These are phyloP conservation scores for Tephrocybe rancida DNA, from an alignment of 768 basidiomycete genomes.

Conservation along the genomic window DNA sequence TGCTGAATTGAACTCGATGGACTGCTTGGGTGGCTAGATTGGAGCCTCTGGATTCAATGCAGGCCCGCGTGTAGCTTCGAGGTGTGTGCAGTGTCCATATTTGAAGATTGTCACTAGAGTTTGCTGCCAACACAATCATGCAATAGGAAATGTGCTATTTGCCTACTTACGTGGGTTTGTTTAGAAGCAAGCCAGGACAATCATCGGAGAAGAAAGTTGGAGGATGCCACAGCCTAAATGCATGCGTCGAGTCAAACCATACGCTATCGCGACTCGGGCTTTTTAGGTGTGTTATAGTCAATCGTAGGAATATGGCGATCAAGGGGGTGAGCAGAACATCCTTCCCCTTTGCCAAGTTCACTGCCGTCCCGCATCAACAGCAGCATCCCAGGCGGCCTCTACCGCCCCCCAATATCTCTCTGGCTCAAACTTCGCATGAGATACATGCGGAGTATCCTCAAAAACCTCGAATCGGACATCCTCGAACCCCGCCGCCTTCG, in stretches of 20 bases:
- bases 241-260: not conserved
- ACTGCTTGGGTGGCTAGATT: slow-evolving; percentile 55
- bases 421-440: slow-evolving; percentile 45
- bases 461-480: slow-evolving; percentile 38
- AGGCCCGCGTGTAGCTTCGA: slow-evolving; percentile 45
- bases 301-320: not conserved
- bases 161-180: slow-evolving; percentile 46
- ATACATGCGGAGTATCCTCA: slow-evolving; percentile 44
- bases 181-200: slow-evolving; percentile 10
- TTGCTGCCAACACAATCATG: slow-evolving; percentile 34
- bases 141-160: slow-evolving; percentile 45
- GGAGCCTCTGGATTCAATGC: slow-evolving; percentile 53
- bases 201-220: not conserved
- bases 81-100: slow-evolving; percentile 30
- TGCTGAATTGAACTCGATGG: slow-evolving; percentile 27
- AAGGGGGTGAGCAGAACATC: too few relatives aligned
- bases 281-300: not conserved
- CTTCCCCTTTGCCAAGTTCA: too few relatives aligned
- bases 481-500: slow-evolving; percentile 29
- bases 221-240: slow-evolving; percentile 3
- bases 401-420: slow-evolving; percentile 46
- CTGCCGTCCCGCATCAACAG: slow-evolving; percentile 10
- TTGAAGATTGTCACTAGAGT: slow-evolving; percentile 28
- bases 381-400: slow-evolving; percentile 36
- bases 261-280: not conserved